A percentile compares a stretch with the other conserved stretches of the same genome.
phyloP scores from a whole-genome alignment of 73 alveolate genomes.

The Paraurostyla sp. region DNA sequence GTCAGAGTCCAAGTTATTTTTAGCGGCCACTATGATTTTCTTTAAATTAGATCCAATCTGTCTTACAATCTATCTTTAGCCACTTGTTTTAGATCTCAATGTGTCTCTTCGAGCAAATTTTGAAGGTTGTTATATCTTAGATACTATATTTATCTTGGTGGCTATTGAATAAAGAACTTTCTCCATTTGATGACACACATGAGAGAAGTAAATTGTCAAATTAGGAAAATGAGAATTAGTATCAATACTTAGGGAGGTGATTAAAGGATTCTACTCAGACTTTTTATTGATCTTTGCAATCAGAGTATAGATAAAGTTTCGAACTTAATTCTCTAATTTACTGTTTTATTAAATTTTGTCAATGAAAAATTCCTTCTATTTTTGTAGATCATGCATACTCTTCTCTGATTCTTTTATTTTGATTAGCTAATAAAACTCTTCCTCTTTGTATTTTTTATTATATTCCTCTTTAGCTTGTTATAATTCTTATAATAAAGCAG shows the following conservation, averaged over 20 bases:
- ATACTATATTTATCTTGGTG: background rate
- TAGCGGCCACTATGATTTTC: background rate
- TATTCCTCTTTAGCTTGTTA: background rate
- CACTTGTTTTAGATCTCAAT: background rate
- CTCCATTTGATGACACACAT: too few species aligned
- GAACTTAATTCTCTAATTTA: background rate
- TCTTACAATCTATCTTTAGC: background rate
- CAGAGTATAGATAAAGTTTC: background rate
- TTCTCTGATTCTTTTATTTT: slow-evolving; percentile 1
- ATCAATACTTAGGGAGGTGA: too few species aligned
- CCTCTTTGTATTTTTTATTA: background rate
- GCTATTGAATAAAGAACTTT: background rate
- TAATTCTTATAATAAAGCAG: background rate
- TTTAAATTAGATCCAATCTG: slow-evolving; percentile 1
- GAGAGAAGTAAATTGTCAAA: too few species aligned
- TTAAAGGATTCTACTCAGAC: background rate
- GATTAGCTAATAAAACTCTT: background rate
- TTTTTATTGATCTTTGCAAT: background rate
- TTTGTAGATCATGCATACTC: background rate
- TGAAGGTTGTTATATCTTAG: too few species aligned
- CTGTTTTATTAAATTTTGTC: background rate
- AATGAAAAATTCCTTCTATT: slow-evolving; percentile 3
- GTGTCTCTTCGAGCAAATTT: slow-evolving; percentile 27
- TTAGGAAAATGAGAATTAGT: too few species aligned
- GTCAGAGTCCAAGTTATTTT: too few species aligned